Conservation (phyloP, 352 stramenopile genomes). For the Phytophthora nicotianae region DNA sequence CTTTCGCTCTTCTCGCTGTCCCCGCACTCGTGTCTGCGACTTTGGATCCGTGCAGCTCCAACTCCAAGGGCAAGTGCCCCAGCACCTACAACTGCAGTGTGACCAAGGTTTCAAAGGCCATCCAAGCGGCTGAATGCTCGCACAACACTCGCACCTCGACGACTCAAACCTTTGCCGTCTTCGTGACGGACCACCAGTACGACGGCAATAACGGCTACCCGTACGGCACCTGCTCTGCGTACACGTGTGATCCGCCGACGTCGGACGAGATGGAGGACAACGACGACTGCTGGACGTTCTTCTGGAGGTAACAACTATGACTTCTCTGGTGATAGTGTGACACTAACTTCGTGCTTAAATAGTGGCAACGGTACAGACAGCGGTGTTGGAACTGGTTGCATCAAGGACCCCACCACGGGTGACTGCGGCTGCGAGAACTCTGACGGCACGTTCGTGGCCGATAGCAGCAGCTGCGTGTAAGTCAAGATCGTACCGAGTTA, state of each 20-base stretch:
- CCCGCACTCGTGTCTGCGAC: slow-evolving; percentile 30
- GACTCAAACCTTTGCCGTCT: slow-evolving; percentile 39
- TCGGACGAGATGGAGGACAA: slow-evolving; percentile 20
- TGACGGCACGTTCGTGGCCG: slow-evolving; percentile 29
- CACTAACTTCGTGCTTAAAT: slow-evolving; percentile 10
- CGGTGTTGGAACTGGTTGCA: slow-evolving; percentile 33
- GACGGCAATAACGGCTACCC: slow-evolving; percentile 36
- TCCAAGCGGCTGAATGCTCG: slow-evolving; percentile 44
- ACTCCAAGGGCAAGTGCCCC: slow-evolving; percentile 28
- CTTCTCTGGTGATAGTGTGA: not conserved
- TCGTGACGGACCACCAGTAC: slow-evolving; percentile 40
- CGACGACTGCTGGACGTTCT: slow-evolving; percentile 41
- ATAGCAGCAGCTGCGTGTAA: slow-evolving; percentile 33
- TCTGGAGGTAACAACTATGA: slow-evolving; percentile 32
- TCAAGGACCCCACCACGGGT: slow-evolving; percentile 25
- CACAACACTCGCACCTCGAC: slow-evolving; percentile 41
- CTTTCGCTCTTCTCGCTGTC: slow-evolving; percentile 20
- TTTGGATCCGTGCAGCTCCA: slow-evolving; percentile 25
- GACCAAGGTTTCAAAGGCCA: slow-evolving; percentile 24
- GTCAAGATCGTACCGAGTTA: not conserved
- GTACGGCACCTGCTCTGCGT: slow-evolving; percentile 40
- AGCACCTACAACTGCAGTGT: slow-evolving; percentile 24
- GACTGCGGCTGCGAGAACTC: slow-evolving; percentile 42
- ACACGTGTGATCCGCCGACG: slow-evolving; percentile 22
- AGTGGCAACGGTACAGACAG: slow-evolving; percentile 18